Evolutionary conservation across 2,329 filamentous ascomycete genomes (phyloP).

Genomic region (Trichoderma oligosporum): DNA sequence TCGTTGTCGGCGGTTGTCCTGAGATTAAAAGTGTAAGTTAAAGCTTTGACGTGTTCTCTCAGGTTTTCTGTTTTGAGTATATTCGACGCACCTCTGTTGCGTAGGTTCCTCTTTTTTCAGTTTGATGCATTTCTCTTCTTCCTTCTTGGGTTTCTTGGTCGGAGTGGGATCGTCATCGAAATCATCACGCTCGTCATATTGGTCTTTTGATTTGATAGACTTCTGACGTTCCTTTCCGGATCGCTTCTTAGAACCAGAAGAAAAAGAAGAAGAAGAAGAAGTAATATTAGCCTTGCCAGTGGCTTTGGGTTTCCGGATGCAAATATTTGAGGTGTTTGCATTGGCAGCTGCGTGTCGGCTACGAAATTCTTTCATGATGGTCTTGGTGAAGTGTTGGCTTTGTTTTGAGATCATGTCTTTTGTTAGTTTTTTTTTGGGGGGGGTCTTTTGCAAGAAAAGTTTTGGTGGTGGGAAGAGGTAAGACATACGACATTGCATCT

Average conservation of each 20-base stretch:
- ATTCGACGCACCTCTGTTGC: background rate
- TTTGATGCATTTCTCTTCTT: conserved; percentile 22
- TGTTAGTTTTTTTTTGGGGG: background rate
- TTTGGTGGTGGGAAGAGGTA: too few species aligned
- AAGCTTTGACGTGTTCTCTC: background rate
- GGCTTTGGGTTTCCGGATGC: conserved; percentile 4
- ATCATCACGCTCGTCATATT: conserved; percentile 21
- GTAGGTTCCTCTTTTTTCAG: conserved; percentile 24
- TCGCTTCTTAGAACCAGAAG: conserved; percentile 22
- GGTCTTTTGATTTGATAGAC: background rate
- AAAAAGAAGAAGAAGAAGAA: too few species aligned
- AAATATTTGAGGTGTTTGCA: conserved; percentile 1
- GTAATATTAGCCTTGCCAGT: conserved; percentile 18
- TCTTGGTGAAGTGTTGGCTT: conserved; percentile 41
- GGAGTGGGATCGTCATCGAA: conserved; percentile 24
- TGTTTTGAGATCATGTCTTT: background rate
- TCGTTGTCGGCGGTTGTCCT: background rate
- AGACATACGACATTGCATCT: conserved; percentile 38
- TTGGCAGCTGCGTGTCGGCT: conserved; percentile 23
- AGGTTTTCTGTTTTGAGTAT: background rate
- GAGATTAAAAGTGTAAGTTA: background rate
- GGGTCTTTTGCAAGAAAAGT: background rate
- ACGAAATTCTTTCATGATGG: conserved; percentile 36
- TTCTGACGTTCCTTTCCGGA: conserved; percentile 9
- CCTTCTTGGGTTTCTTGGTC: conserved; percentile 33